phyloP scores from a whole-genome alignment of 163 green algal species.

The Scenedesmus sp. region DNA sequence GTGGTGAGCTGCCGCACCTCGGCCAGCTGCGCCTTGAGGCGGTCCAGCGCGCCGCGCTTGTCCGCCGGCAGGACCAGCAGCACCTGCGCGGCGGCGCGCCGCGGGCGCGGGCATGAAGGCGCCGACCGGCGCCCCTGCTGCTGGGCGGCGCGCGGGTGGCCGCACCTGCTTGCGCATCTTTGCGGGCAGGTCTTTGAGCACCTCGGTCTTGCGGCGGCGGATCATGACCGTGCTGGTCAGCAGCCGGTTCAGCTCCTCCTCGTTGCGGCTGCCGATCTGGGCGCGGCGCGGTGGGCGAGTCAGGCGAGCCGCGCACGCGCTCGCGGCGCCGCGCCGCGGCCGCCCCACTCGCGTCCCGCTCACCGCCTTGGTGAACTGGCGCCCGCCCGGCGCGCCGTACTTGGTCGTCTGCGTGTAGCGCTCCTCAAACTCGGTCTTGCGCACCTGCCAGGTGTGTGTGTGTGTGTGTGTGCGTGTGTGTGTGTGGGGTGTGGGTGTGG shows the following conservation, averaged over 20 bases:
- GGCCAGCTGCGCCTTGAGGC: slow-evolving; percentile 39
- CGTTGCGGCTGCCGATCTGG: slow-evolving; percentile 53
- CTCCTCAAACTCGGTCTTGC: slow-evolving; percentile 62
- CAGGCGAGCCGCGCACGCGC: too few relatives aligned
- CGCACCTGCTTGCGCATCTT: slow-evolving; percentile 92
- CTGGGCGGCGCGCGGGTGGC: too few relatives aligned
- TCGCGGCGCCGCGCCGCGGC: too few relatives aligned
- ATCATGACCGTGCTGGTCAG: slow-evolving; percentile 92
- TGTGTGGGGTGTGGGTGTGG: too few relatives aligned
- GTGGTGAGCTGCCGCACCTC: slow-evolving; percentile 29
- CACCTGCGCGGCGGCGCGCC: slow-evolving; percentile 5
- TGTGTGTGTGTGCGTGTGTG: too few relatives aligned
- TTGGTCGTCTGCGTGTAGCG: slow-evolving; percentile 65
- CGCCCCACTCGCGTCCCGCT: neutral
- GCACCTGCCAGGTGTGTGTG: too few relatives aligned
- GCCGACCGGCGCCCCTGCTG: neutral
- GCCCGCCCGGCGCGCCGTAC: slow-evolving; percentile 3
- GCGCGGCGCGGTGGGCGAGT: neutral
- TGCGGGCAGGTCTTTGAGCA: slow-evolving; percentile 90
- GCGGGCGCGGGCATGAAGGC: neutral
- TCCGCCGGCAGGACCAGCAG: slow-evolving; percentile 27
- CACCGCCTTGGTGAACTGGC: slow-evolving; percentile 13
- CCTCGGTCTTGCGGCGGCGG: slow-evolving; percentile 90
- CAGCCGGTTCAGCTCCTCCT: slow-evolving; percentile 87
- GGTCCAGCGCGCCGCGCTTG: slow-evolving; percentile 13